Percentiles rank a stretch among this genome's conserved stretches.
Evolutionary conservation across 441 rosid species (phyloP).

Genomic region (Erodium texanum): DNA sequence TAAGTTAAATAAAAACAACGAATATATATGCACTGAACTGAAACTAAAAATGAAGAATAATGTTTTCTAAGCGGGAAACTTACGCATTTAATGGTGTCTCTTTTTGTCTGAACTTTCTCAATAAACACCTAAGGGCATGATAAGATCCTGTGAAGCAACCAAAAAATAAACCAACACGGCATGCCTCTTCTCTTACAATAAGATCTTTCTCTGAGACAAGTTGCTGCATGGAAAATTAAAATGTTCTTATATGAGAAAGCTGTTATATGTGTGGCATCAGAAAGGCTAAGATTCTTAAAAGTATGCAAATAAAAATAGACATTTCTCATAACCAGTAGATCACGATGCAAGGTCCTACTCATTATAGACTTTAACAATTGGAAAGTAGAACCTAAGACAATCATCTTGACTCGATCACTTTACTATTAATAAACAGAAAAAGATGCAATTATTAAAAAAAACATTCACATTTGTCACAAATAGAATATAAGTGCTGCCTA

Average conservation of each 20-base stretch:
- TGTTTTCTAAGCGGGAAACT: constrained; percentile 22
- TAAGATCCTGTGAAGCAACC: constrained; percentile 97
- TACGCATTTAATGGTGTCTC: constrained; percentile 83
- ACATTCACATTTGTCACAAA: too few relatives aligned
- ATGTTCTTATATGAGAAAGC: neutral
- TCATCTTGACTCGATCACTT: too few relatives aligned
- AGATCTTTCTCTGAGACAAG: constrained; percentile 74
- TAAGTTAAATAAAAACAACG: constrained; percentile 39
- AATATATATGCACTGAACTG: constrained; percentile 6
- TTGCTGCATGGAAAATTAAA: constrained; percentile 52
- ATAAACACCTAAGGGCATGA: constrained; percentile 77
- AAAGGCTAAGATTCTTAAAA: neutral
- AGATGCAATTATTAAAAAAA: too few relatives aligned
- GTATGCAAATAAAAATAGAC: neutral
- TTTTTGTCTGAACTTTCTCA: constrained; percentile 79
- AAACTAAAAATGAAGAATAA: neutral
- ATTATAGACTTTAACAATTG: neutral
- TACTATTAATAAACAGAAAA: too few relatives aligned
- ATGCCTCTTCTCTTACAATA: constrained; percentile 99
- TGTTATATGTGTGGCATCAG: neutral
- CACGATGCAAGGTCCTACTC: neutral
- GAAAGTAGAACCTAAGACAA: too few relatives aligned
- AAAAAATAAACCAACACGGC: constrained; percentile 88
- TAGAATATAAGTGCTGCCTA: too few relatives aligned
- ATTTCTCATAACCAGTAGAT: neutral